Evolutionary conservation across 345 rosid species (phyloP).

Genomic region (Boechera divaricarpa): DNA sequence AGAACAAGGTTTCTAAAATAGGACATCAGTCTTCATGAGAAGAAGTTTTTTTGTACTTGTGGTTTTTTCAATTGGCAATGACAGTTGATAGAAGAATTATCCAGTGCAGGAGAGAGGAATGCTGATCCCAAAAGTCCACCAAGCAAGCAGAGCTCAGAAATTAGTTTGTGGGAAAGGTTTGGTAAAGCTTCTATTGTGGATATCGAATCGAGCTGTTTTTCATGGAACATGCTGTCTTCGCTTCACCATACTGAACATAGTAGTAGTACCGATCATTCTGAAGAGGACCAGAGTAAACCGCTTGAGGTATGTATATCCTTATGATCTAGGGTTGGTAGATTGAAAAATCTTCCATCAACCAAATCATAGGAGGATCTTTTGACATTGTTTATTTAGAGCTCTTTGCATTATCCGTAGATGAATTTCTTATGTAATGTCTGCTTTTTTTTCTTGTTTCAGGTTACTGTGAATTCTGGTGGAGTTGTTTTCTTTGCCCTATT

Average conservation of each 20-base stretch:
- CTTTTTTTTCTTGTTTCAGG: slow-evolving; percentile 54
- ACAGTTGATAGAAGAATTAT: slow-evolving; percentile 22
- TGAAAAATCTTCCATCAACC: slow-evolving; percentile 14
- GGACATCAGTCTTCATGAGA: neutral
- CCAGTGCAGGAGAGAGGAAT: slow-evolving; percentile 65
- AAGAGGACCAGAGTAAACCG: slow-evolving; percentile 88
- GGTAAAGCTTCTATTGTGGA: slow-evolving; percentile 76
- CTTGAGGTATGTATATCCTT: slow-evolving; percentile 67
- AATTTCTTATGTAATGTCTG: slow-evolving; percentile 2
- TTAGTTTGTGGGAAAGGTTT: slow-evolving; percentile 91
- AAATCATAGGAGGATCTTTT: neutral
- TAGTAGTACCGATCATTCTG: slow-evolving; percentile 78
- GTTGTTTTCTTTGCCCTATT: slow-evolving; percentile 97
- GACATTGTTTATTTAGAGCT: neutral
- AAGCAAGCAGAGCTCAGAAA: slow-evolving; percentile 62
- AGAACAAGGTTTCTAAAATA: slow-evolving; percentile 7
- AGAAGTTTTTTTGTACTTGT: neutral
- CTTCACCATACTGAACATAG: slow-evolving; percentile 97
- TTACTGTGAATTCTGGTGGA: slow-evolving; percentile 97
- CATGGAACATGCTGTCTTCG: slow-evolving; percentile 93
- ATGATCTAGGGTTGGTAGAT: slow-evolving; percentile 22
- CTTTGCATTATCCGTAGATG: neutral
- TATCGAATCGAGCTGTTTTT: slow-evolving; percentile 68
- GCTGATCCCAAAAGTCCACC: slow-evolving; percentile 56
- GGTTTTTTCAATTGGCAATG: neutral